phyloP scores from a whole-genome alignment of 2,329 filamentous ascomycete genomes.

The Tolypocladium sp. region DNA sequence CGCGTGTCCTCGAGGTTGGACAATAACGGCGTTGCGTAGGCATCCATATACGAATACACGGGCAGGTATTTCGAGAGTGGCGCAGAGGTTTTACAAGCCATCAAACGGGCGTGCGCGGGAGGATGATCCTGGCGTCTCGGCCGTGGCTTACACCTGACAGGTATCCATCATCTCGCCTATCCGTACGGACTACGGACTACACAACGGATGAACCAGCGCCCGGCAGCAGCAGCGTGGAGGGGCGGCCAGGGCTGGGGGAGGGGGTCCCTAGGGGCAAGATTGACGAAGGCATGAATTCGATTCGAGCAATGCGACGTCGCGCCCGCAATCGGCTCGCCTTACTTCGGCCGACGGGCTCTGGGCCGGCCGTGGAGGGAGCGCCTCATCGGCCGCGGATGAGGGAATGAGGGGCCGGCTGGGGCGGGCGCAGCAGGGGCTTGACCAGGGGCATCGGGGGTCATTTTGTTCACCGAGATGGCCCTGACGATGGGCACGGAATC shows the following conservation, averaged over 20 bases:
- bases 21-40: background rate
- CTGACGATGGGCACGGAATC: background rate
- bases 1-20: background rate
- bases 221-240: background rate
- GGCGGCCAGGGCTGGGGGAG: background rate
- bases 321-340: background rate
- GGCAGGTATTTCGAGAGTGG: background rate
- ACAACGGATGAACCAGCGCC: background rate
- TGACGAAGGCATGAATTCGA: background rate
- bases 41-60: background rate
- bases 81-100: background rate
- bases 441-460: background rate
- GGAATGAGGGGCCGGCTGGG: background rate
- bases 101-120: background rate
- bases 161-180: background rate
- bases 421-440: background rate
- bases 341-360: background rate
- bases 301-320: too few relatives aligned
- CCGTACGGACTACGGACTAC: too few relatives aligned
- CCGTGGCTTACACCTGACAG: background rate
- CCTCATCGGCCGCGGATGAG: slow-evolving; percentile 1
- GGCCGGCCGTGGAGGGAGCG: background rate
- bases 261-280: too few relatives aligned
- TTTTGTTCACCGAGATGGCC: background rate
- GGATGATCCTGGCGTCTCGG: background rate